Evolutionary conservation across 1,139 yeast genomes (phyloP), one percentile per base, ranked within the genome.

Genomic region (Hansenula anomala): DNA sequence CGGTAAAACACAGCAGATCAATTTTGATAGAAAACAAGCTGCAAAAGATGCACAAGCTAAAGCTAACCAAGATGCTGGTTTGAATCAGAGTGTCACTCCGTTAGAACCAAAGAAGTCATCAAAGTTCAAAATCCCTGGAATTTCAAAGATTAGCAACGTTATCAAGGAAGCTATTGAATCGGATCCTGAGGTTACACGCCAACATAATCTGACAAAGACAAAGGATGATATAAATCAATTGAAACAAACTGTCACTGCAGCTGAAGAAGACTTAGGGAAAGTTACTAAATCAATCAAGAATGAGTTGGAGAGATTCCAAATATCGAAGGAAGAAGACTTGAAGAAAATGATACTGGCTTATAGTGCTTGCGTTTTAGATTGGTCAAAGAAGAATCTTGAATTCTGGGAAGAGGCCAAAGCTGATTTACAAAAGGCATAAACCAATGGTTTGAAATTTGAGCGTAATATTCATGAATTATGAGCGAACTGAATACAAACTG

Each of bases 311-410:
- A 40, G 36, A 27, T 51, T 50, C 34, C 46, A 47, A 44, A 42
- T 43, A 24, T 55, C 63, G 18, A 69, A 66, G 43, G 69, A 67
- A 40, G 61, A 61, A 14, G 75, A 71, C 39, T 56, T 71, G 39
- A 63, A 66, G 37, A 64, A 65, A 48, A 67, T 80, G 58, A 58
- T 76, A 24, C 48, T 66, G 34, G 72, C 76, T 22, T 82, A 80
- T 52, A 73, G 80, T 41, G 64, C 74, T 33, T 73, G 77, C 42
- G 71, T 83, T 34, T 63, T 79, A 28, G 78, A 73, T 42, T 83
- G 90, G 89, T 86, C 87, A 4, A 71, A 69, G 51, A 79, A 79
- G 61, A 82, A 81, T 54, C 61, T 79, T 36, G 88, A 82, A 49
- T 70, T 77, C 37, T 83, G 92, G 92, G 80, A 79, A 51, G 89